These are phyloP conservation scores for Trichopus zeylanicus DNA, from an alignment of 116 monocot genomes.

Conservation along the genomic window DNA sequence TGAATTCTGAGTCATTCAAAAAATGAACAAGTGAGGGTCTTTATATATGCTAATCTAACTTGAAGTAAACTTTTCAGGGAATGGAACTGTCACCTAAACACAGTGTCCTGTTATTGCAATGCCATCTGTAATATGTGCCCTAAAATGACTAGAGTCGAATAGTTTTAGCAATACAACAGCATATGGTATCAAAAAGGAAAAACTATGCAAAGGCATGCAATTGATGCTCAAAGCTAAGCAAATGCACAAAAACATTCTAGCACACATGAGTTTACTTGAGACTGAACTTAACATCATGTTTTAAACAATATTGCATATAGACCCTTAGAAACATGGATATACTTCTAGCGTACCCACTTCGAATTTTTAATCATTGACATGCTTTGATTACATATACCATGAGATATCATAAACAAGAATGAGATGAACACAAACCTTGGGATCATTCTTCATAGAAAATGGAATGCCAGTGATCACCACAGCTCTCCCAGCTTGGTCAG, in stretches of 20 bases:
- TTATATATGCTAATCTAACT: not conserved
- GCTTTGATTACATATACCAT: not conserved
- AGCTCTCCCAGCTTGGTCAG: conserved; percentile 90
- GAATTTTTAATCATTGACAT: not conserved
- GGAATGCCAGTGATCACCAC: conserved; percentile 90
- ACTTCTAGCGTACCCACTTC: not conserved
- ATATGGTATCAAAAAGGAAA: too few species aligned
- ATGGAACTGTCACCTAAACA: not conserved
- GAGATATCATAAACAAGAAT: not conserved
- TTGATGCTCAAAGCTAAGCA: too few species aligned
- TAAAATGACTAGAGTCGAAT: too few species aligned
- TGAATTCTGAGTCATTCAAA: too few species aligned
- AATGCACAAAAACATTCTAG: too few species aligned
- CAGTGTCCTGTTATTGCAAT: not conserved
- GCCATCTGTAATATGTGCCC: too few species aligned
- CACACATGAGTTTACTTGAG: too few species aligned
- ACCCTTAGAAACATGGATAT: too few species aligned
- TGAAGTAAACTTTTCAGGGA: not conserved
- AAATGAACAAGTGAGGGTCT: not conserved
- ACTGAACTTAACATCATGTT: too few species aligned
- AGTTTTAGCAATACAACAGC: too few species aligned
- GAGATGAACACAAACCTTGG: conserved; percentile 58
- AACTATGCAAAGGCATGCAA: too few species aligned
- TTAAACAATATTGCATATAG: too few species aligned
- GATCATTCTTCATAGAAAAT: conserved; percentile 68